These are phyloP conservation scores for Colletotrichum eleusines DNA, from an alignment of 2,329 filamentous ascomycete species.

Conservation along the genomic window DNA sequence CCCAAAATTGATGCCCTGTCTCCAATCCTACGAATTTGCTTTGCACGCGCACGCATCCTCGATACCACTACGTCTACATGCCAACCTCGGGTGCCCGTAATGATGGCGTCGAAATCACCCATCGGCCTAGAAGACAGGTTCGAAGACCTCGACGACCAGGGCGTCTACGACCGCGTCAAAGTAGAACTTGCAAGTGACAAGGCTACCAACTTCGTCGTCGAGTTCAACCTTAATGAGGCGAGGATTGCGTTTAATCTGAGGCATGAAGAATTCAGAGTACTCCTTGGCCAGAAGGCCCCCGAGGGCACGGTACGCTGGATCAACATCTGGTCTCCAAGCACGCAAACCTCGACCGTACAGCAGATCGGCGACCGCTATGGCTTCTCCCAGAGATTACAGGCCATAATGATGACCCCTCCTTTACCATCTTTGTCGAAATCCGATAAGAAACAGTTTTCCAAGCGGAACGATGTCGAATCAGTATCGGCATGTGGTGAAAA, in stretches of 20 bases:
- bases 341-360: conserved; percentile 67
- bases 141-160: conserved; percentile 64
- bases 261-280: conserved; percentile 53
- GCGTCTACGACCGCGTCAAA: conserved; percentile 60
- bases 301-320: conserved; percentile 72
- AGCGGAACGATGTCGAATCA: conserved; percentile 19
- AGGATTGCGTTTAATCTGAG: conserved; percentile 68
- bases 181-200: conserved; percentile 53
- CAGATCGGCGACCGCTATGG: conserved; percentile 71
- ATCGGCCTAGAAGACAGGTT: conserved; percentile 52
- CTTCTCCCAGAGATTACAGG: conserved; percentile 75
- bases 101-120: not conserved
- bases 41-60: not conserved
- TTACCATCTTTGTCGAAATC: not conserved
- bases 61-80: not conserved
- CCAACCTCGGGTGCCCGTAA: no score
- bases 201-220: conserved; percentile 72
- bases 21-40: not conserved
- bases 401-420: conserved; percentile 68
- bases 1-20: no score
- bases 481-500: conserved; percentile 20
- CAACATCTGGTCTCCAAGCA: conserved; percentile 77
- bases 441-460: not conserved
- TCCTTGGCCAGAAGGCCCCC: conserved; percentile 50
- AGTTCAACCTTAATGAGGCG: conserved; percentile 69